Conservation (phyloP, 169 alveolate species). For the Eimeria necatrix region DNA sequence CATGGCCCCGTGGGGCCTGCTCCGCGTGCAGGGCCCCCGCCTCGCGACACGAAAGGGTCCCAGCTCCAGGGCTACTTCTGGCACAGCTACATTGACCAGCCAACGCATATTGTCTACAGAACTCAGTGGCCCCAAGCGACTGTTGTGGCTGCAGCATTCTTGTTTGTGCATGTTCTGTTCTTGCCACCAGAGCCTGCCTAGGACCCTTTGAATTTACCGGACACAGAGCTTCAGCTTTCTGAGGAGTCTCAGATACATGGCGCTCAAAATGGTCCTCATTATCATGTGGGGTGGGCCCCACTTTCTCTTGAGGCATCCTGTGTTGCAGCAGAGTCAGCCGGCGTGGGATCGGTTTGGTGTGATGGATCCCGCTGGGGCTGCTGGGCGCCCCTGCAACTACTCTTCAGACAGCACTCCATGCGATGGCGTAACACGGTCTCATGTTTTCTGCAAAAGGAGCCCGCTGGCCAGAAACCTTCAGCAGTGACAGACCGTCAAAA, state of each 20-base stretch:
- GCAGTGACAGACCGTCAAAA: neutral
- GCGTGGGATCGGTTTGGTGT: conserved; percentile 59
- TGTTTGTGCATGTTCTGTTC: neutral
- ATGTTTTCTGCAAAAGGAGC: conserved; percentile 1
- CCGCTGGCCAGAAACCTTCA: conserved; percentile 19
- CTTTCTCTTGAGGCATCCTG: conserved; percentile 41
- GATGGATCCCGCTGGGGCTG: conserved; percentile 75
- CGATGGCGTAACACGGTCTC: conserved; percentile 49
- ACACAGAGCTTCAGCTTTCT: neutral
- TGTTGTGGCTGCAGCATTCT: neutral
- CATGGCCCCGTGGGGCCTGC: neutral
- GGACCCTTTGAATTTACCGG: neutral
- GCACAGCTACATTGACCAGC: neutral
- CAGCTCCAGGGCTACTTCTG: neutral
- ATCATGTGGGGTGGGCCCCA: conserved; percentile 4
- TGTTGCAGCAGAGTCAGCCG: conserved; percentile 70
- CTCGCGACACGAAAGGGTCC: neutral
- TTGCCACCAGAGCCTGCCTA: conserved; percentile 11
- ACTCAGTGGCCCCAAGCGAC: neutral
- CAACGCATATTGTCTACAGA: neutral
- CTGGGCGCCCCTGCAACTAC: conserved; percentile 76
- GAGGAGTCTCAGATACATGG: neutral
- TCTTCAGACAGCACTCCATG: conserved; percentile 70
- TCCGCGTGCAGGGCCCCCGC: neutral
- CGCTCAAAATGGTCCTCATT: neutral